Percentiles rank a stretch among this genome's conserved stretches.
These are phyloP conservation scores for Syzygium aromaticum DNA, from an alignment of 345 rosid genomes.

Conservation along the genomic window DNA sequence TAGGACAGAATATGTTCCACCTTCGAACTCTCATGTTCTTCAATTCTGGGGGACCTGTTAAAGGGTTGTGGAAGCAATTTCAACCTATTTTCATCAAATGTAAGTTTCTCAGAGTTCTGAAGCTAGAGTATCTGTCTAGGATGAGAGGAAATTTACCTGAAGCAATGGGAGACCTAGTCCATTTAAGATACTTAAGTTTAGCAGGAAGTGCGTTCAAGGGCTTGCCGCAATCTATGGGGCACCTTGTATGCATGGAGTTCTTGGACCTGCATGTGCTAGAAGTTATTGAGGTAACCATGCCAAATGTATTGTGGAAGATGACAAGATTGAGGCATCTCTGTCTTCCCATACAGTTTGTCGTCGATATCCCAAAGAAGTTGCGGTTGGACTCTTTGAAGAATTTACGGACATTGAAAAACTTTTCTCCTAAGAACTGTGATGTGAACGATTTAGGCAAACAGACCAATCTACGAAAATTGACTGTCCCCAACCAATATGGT, in stretches of 20 bases:
- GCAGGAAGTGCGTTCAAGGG: not conserved
- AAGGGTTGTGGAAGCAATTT: not conserved
- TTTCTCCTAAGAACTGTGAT: conserved; percentile 5
- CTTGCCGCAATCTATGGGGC: conserved; percentile 16
- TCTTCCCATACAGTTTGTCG: too few species aligned
- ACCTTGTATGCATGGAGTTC: conserved; percentile 12
- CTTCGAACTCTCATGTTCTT: conserved; percentile 24
- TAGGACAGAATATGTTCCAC: not conserved
- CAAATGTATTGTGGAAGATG: conserved; percentile 16
- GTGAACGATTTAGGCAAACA: not conserved
- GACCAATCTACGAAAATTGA: conserved; percentile 7
- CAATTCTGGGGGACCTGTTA: not conserved
- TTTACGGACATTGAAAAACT: conserved; percentile 14
- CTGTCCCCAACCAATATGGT: not conserved
- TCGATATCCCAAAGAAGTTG: conserved; percentile 12
- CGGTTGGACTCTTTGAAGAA: not conserved
- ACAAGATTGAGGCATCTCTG: conserved; percentile 6
- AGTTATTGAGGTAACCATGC: accelerated
- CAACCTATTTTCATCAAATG: not conserved
- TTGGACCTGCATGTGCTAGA: not conserved
- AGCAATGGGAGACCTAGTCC: not conserved
- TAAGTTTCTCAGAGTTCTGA: not conserved
- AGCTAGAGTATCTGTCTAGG: not conserved
- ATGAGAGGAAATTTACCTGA: not conserved
- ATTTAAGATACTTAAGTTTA: not conserved